A percentile compares a stretch with the other conserved stretches of the same genome.
Conservation (phyloP, 2,329 filamentous ascomycete genomes). For the Diaporthe velutina region DNA sequence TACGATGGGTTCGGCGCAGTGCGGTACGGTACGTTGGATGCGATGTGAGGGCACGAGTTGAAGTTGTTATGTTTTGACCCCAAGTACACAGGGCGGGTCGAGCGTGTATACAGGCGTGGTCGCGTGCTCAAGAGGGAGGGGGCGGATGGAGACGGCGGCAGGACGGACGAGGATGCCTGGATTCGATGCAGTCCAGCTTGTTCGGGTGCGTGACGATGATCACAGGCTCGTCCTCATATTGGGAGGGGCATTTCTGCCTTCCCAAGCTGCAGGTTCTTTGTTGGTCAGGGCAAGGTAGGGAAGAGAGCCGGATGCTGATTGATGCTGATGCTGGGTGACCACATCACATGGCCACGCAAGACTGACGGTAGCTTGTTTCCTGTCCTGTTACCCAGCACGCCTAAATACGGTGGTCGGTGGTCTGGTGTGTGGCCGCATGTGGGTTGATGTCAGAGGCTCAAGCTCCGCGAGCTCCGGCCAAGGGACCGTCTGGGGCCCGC, state of each 20-base stretch:
- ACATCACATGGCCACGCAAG: slow-evolving; percentile 19
- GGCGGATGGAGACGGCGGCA: background rate
- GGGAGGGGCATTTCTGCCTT: slow-evolving; percentile 27
- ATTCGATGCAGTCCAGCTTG: background rate
- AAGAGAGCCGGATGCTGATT: background rate
- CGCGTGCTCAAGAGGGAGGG: background rate
- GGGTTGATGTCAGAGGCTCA: slow-evolving; percentile 31
- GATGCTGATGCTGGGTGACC: background rate
- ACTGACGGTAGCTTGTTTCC: background rate
- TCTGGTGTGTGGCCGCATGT: slow-evolving; percentile 7
- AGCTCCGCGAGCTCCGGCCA: slow-evolving; percentile 30
- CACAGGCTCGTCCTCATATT: slow-evolving; percentile 14
- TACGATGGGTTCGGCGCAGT: background rate
- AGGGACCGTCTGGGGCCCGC: background rate
- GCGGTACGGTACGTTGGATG: background rate
- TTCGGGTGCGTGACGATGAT: background rate
- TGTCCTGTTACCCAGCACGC: too few relatives aligned
- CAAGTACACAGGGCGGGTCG: background rate
- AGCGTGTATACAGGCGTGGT: background rate
- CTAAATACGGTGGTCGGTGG: background rate
- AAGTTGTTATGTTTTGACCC: background rate
- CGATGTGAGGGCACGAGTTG: background rate
- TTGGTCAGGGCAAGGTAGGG: background rate
- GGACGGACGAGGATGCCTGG: background rate
- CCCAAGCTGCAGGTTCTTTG: slow-evolving; percentile 17